Evolutionary conservation across 2,329 filamentous ascomycete genomes (phyloP), one percentile per base, ranked within the genome.

Genomic region (Aspergillus aculeatinus): DNA sequence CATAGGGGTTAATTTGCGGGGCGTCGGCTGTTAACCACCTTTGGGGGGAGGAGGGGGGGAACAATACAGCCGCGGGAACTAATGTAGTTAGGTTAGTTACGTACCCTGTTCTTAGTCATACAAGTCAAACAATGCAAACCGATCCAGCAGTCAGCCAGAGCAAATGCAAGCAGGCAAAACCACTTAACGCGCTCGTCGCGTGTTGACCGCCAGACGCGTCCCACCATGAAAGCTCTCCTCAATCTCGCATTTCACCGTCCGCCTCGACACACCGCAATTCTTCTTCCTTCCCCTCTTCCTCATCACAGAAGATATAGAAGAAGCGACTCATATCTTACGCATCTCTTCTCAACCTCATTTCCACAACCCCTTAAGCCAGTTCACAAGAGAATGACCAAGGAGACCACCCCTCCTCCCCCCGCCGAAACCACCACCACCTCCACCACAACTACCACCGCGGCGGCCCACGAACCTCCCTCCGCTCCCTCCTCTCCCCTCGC

Each of bases 401-500:
- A 79, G 64, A 70, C 71, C 48, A 79, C 78, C 57, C 76, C 77
- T 51, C 76, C 76, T 58, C 67, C 72, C 35, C 57, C 66, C 55
- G 58, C 62, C 60, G 57, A 65, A 59, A 31, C 65, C 48, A 57
- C 73, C 66, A 62, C 71, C 58, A 67, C 65, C 58, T 62, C 55
- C 54, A 62, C 71, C 58, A 63, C 55, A 54, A 63, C 61, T 52
- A 64, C 42, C 55, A 64, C 60, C 29, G 65, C 33, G 12, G 7
- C 31, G 11, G 14, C 70, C 42, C 81, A 79, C 72, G 74, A 79
- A 65, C 75, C 80, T 29, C 85, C 86, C 51, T 85, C 86, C 55
- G 82, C 87, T 25, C 88, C 88, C 47, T 83, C 84, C 59, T 93
- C 90, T 9, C 92, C 91, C 29, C 86, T 91, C 27, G 83, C 91